Base-by-base conservation (phyloP, 352 stramenopile species). In the Pythium chondricola region DNA sequence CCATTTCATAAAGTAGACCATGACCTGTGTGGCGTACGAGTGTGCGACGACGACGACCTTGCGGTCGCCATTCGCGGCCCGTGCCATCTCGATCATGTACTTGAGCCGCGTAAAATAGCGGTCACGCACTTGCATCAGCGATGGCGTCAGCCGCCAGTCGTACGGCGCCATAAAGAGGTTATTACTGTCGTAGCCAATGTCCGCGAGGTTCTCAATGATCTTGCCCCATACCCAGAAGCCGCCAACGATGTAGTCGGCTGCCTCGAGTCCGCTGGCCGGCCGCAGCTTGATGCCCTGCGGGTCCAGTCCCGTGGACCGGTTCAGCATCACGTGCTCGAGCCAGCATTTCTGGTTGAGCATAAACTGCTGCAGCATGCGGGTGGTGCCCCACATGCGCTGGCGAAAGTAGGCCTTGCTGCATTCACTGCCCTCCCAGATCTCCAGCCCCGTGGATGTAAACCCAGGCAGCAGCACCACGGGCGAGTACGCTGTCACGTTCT, bases 1-100 rank as follows among this genome's bases (percentile, higher is more conserved):
- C 95, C 95, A 98, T 43, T 95, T 80, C 46, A 98, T 84, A 55
- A 98, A 98, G 68, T 96, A 96, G 40, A 96, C 82, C n/a, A 93
- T 71, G 9, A 98, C 72, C 32, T 96, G 87, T 8, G 72, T 81
- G 8, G 88, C 93, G 67, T 98, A 97, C 40, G 84, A 97, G 65
- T 98, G 95, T 8, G 85, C 85, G 16, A 97, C 64, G 10, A 98
- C 45, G 37, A 98, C 84, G 22, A 95, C 91, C 53, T 97, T 97
- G 40, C 63, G 63, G 26, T 83, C 80, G 20, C 58, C 69, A 14
- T 74, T 81, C 10, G 74, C 67, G 33, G 71, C 66, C 26, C 83
- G 70, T 17, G 93, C 78, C 51, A 88, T 91, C 71, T 98, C 92
- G 48, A 98, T 93, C 31, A 71, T 88, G 46, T 83, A 71, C 57